phyloP scores from a whole-genome alignment of 768 basidiomycete genomes.

The Infundibulicybe gibba region DNA sequence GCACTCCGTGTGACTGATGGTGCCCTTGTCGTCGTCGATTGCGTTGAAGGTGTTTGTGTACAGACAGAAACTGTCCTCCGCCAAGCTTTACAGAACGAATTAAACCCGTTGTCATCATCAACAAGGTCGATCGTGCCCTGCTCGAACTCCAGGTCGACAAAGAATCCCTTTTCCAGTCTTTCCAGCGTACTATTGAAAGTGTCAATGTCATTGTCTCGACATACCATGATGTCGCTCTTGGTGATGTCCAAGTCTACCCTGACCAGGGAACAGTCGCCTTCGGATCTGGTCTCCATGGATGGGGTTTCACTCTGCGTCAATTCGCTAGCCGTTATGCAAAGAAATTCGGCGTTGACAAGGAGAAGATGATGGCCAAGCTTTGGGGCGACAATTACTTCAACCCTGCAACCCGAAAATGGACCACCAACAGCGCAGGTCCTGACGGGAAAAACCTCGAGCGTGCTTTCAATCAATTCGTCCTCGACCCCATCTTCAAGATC shows the following conservation, averaged over 20 bases:
- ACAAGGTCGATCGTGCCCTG: slow-evolving; percentile 99
- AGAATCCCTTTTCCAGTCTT: slow-evolving; percentile 96
- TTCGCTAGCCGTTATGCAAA: slow-evolving; percentile 94
- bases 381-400: slow-evolving; percentile 99
- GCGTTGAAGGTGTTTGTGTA: slow-evolving; percentile 99
- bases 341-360: slow-evolving; percentile 98
- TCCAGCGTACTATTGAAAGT: slow-evolving; percentile 94
- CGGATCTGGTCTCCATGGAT: slow-evolving; percentile 98
- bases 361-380: slow-evolving; percentile 95
- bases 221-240: slow-evolving; percentile 90
- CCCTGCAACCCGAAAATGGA: slow-evolving; percentile 95
- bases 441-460: slow-evolving; percentile 94
- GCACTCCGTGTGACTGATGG: slow-evolving; percentile 99
- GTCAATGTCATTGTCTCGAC: slow-evolving; percentile 99
- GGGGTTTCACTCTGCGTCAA: slow-evolving; percentile 98
- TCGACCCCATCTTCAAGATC: slow-evolving; percentile 98
- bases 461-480: slow-evolving; percentile 97
- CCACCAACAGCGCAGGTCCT: slow-evolving; percentile 66
- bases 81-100: slow-evolving; percentile 97
- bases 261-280: slow-evolving; percentile 98
- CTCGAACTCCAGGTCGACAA: slow-evolving; percentile 97
- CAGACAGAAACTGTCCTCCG: slow-evolving; percentile 99
- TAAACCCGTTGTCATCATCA: slow-evolving; percentile 99
- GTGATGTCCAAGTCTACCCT: slow-evolving; percentile 98
- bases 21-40: slow-evolving; percentile 99